Conservation (phyloP, 805 yeast genomes). For the Wickerhamiella alocasiicola region DNA sequence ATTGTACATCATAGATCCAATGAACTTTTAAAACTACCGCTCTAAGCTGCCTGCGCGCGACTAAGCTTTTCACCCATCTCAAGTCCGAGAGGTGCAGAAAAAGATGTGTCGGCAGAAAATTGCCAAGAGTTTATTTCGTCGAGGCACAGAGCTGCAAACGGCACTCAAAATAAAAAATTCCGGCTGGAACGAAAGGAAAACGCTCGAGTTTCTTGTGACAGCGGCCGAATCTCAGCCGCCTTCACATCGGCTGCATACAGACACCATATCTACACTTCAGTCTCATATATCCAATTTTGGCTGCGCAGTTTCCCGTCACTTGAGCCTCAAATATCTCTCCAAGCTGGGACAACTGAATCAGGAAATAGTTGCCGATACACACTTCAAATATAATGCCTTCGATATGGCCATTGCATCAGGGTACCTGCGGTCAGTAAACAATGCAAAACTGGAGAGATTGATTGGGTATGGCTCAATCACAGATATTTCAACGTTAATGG, state of each 20-base stretch:
- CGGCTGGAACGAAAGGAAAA: conserved; percentile 9
- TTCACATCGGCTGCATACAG: conserved; percentile 5
- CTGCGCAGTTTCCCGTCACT: conserved; percentile 13
- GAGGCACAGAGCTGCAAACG: conserved; percentile 7
- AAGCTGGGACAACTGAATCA: conserved; percentile 3
- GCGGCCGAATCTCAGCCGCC: background rate
- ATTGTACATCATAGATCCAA: no score
- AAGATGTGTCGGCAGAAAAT: no score
- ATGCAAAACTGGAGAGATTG: background rate
- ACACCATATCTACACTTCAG: conserved; percentile 8
- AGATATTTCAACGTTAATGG: background rate
- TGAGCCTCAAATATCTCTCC: conserved; percentile 6
- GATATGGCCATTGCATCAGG: conserved; percentile 5
- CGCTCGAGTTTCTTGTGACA: conserved; percentile 10
- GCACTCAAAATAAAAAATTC: conserved; percentile 11
- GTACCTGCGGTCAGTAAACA: background rate
- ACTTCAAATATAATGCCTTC: background rate
- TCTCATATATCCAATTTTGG: conserved; percentile 6
- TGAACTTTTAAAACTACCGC: no score
- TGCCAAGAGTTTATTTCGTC: background rate
- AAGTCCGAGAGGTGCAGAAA: no score
- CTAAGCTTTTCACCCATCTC: no score
- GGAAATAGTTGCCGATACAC: background rate
- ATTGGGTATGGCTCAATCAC: background rate
- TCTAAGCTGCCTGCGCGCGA: no score